Conservation (phyloP, 2,329 filamentous ascomycete genomes). For the Aspergillus aculeatinus region DNA sequence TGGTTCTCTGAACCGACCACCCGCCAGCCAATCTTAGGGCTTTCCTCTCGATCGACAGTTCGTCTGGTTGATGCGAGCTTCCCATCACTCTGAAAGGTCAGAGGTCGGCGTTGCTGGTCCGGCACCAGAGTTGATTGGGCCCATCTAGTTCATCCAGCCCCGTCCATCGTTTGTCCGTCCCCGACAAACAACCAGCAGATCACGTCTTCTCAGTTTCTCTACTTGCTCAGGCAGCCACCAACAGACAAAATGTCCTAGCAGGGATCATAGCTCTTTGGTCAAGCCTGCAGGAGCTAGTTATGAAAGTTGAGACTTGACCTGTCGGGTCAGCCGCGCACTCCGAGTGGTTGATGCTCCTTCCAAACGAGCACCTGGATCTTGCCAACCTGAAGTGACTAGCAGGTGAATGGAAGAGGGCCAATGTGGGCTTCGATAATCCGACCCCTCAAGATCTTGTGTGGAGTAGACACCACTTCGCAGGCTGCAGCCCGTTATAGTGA, state of each 20-base stretch:
- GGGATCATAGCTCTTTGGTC: slow-evolving; percentile 2
- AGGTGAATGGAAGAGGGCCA: not conserved
- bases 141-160: not conserved
- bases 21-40: not conserved
- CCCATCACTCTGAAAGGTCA: not conserved
- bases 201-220: not conserved
- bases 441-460: not conserved
- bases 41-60: slow-evolving; percentile 9
- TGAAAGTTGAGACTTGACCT: not conserved
- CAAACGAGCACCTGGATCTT: not conserved
- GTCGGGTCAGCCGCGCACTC: not conserved
- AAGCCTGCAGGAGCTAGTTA: slow-evolving; percentile 1
- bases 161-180: not conserved
- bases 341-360: not conserved
- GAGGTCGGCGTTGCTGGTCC: not conserved
- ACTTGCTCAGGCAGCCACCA: slow-evolving; percentile 6
- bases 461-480: not conserved
- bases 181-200: not conserved
- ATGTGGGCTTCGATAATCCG: not conserved
- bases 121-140: not conserved
- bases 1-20: slow-evolving; percentile 2
- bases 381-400: not conserved
- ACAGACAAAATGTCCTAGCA: not conserved
- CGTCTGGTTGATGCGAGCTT: slow-evolving; percentile 7
- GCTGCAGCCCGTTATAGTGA: not conserved